phyloP scores from a whole-genome alignment of 2,329 filamentous ascomycete species.

The Trichoderma brevicompactum region DNA sequence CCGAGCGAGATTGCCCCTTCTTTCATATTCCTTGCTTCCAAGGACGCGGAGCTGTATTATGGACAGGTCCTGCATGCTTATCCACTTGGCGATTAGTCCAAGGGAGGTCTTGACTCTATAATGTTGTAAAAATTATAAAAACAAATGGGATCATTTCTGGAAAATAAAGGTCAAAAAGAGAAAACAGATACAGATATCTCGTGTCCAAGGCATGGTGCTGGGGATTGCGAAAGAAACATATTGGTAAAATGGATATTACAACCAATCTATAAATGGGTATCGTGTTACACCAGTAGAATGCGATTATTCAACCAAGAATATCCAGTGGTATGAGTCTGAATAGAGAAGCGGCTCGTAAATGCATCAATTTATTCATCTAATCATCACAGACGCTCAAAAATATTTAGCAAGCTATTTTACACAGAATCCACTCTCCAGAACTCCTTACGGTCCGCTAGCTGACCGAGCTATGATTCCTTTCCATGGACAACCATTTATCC shows the following conservation, averaged over 20 bases:
- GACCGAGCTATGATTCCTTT: background rate
- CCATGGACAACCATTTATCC: too few relatives aligned
- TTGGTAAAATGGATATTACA: too few relatives aligned
- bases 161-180: too few relatives aligned
- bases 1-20: conserved; percentile 51
- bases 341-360: background rate
- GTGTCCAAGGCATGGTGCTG: too few relatives aligned
- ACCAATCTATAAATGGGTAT: background rate
- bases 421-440: background rate
- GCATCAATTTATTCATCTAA: conserved; percentile 12
- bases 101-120: too few relatives aligned
- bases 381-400: background rate
- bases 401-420: conserved; percentile 14
- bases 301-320: background rate
- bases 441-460: background rate
- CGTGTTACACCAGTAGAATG: background rate
- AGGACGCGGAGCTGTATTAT: conserved; percentile 46
- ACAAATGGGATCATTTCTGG: too few relatives aligned
- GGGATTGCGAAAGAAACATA: too few relatives aligned
- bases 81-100: conserved; percentile 44
- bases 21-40: conserved; percentile 47
- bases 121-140: too few relatives aligned
- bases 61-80: conserved; percentile 49
- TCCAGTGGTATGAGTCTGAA: background rate
- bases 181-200: too few relatives aligned